Percentiles rank a stretch among this genome's conserved stretches.
Evolutionary conservation across 257 asterid genomes (phyloP).

Genomic region (Leptodermis oblonga): DNA sequence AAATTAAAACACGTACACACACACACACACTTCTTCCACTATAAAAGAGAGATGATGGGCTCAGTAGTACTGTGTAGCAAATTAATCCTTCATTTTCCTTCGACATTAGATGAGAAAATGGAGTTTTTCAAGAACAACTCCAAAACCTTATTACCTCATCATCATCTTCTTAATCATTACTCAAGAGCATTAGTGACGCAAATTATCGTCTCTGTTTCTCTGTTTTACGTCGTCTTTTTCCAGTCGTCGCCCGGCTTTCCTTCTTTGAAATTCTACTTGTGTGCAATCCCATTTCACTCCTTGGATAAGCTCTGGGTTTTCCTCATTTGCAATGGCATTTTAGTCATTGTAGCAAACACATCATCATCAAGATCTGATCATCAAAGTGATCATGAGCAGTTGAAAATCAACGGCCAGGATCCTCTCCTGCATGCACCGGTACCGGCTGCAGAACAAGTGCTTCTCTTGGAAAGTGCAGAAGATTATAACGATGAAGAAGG

Average conservation of each 20-base stretch:
- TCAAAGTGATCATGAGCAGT: background rate
- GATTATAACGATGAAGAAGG: background rate
- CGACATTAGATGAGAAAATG: constrained; percentile 12
- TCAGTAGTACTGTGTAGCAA: background rate
- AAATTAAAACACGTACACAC: background rate
- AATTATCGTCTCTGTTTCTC: constrained; percentile 38
- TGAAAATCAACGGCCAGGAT: background rate
- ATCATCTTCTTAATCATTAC: background rate
- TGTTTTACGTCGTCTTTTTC: constrained; percentile 40
- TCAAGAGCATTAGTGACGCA: constrained; percentile 27
- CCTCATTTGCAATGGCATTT: constrained; percentile 56
- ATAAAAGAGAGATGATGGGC: background rate
- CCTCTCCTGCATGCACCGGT: background rate
- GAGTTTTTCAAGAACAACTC: constrained; percentile 22
- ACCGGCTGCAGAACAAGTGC: background rate
- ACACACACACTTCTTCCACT: background rate
- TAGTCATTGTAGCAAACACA: constrained; percentile 45
- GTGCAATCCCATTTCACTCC: constrained; percentile 23
- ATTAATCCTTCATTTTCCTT: background rate
- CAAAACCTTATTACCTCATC: background rate
- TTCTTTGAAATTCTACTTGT: constrained; percentile 21
- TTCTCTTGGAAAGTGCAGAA: background rate
- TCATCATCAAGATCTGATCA: constrained; percentile 21
- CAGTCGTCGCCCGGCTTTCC: constrained; percentile 22
- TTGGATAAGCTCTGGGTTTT: constrained; percentile 52